A percentile compares a stretch with the other conserved stretches of the same genome.
Evolutionary conservation across 164 flowering plant species (phyloP).

Genomic region (Vitis labrusca): DNA sequence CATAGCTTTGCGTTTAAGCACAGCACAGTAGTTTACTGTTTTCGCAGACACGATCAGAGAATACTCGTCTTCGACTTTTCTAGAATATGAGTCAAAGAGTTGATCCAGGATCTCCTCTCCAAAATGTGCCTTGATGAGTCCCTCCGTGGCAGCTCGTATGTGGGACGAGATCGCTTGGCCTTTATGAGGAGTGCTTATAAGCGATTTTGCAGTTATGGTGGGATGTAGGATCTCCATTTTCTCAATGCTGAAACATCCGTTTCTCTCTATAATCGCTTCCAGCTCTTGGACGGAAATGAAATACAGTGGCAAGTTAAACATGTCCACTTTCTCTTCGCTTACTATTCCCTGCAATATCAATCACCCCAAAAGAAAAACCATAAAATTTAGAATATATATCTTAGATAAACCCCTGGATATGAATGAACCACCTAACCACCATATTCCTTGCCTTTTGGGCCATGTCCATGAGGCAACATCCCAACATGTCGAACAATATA

Average conservation of each 20-base stretch:
- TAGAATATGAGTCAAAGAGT: too few species aligned
- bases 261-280: background rate
- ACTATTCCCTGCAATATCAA: constrained; percentile 11
- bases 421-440: background rate
- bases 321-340: constrained; percentile 10
- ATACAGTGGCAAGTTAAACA: constrained; percentile 11
- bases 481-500: constrained; percentile 1
- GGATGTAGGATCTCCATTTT: background rate
- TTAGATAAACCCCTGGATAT: background rate
- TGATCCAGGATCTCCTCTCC: constrained; percentile 8
- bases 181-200: background rate
- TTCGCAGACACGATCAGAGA: too few species aligned
- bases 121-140: constrained; percentile 10
- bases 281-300: background rate
- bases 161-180: background rate
- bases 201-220: background rate
- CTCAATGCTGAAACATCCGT: constrained; percentile 13
- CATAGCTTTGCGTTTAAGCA: background rate
- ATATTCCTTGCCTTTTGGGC: constrained; percentile 8
- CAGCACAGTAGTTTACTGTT: too few species aligned
- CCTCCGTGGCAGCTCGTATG: constrained; percentile 8
- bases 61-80: too few species aligned
- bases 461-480: constrained; percentile 18
- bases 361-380: background rate
- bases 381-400: background rate